Evolutionary conservation across 805 yeast species (phyloP).

Genomic region (Kodamaea lidongshanica): DNA sequence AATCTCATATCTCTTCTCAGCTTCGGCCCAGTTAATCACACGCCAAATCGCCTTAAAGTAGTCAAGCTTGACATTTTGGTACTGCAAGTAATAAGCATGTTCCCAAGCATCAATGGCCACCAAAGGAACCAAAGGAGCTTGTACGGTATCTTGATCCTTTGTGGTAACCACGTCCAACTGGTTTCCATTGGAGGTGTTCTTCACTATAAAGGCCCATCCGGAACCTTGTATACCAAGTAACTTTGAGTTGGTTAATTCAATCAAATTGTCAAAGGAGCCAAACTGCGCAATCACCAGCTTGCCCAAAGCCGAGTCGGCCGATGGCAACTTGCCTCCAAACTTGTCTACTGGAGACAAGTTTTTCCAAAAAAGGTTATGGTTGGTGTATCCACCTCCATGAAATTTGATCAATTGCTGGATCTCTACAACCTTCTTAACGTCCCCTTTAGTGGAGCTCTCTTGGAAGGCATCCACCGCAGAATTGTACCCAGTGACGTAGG

Average conservation of each 20-base stretch:
- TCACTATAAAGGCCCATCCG: conserved; percentile 49
- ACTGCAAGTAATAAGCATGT: conserved; percentile 49
- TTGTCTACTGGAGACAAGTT: conserved; percentile 39
- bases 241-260: conserved; percentile 34
- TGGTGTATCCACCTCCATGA: conserved; percentile 48
- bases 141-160: conserved; percentile 44
- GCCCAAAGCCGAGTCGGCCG: conserved; percentile 28
- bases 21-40: conserved; percentile 46
- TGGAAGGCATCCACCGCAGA: conserved; percentile 37
- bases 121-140: conserved; percentile 38
- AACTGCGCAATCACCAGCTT: conserved; percentile 34
- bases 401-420: conserved; percentile 42
- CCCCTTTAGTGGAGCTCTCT: conserved; percentile 31
- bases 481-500: conserved; percentile 44
- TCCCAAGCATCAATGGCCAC: conserved; percentile 52
- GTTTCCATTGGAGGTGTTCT: conserved; percentile 40
- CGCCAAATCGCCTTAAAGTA: conserved; percentile 47
- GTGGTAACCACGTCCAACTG: conserved; percentile 40
- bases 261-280: conserved; percentile 42
- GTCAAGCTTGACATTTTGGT: conserved; percentile 45
- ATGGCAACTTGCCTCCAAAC: conserved; percentile 33
- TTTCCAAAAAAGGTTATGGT: conserved; percentile 47
- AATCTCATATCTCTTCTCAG: conserved; percentile 37
- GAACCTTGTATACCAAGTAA: conserved; percentile 48
- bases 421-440: conserved; percentile 36